These are phyloP conservation scores for Cercophora newfieldiana DNA, from an alignment of 495 filamentous ascomycete genomes.

Conservation along the genomic window DNA sequence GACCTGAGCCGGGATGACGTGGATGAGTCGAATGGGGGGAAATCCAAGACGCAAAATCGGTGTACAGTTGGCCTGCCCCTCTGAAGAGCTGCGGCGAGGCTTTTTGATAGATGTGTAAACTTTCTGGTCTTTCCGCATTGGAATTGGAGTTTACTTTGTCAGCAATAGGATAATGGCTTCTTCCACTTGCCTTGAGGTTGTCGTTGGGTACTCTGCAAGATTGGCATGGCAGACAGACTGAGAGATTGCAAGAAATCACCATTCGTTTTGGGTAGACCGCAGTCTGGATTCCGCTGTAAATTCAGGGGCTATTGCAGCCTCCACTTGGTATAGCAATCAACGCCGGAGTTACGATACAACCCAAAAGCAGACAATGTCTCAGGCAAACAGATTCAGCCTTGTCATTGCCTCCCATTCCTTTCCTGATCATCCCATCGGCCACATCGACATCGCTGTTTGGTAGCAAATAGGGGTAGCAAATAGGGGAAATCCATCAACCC, in stretches of 20 bases:
- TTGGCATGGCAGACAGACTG: background rate
- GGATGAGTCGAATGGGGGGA: background rate
- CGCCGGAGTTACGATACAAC: background rate
- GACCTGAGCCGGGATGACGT: conserved; percentile 1
- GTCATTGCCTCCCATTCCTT: background rate
- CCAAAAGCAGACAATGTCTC: background rate
- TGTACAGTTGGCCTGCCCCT: background rate
- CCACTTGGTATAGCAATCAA: background rate
- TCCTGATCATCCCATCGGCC: background rate
- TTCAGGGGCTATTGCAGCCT: background rate
- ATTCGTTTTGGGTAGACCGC: background rate
- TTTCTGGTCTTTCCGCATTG: conserved; percentile 35
- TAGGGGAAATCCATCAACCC: background rate
- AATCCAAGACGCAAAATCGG: background rate
- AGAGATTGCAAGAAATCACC: background rate
- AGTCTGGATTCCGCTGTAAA: background rate
- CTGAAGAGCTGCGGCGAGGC: background rate
- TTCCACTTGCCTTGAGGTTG: background rate
- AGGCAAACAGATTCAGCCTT: background rate
- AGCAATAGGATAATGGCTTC: conserved; percentile 13
- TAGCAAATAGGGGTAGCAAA: background rate
- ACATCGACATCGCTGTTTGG: background rate
- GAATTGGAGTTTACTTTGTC: conserved; percentile 38
- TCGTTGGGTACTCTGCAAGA: background rate
- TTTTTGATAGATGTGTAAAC: conserved; percentile 34